Evolutionary conservation across 192 early-diverging fungal species (phyloP), one percentile per base, ranked within the genome.

Genomic region (Linnemannia zychae): DNA sequence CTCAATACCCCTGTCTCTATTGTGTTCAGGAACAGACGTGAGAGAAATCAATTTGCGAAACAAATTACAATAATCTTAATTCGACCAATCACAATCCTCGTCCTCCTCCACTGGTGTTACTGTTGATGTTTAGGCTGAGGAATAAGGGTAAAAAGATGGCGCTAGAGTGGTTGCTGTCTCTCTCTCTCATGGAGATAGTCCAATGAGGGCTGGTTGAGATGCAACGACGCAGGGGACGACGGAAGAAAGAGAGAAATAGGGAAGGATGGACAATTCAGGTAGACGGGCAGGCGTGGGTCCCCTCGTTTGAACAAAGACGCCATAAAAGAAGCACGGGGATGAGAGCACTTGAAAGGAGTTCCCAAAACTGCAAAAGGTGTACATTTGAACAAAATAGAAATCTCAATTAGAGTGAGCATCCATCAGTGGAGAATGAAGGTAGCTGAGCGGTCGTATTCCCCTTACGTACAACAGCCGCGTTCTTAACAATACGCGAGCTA

Each of bases 21-120:
- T n/a, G 5, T 28, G 57, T 9, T 63, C 28, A 63, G 57, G 57
- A 63, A 63, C 57, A 53, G 7, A 53, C 18, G 20, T 12, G 24
- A 63, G 28, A 60, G 28, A 63, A 57, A 31, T n/a, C 57, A 63
- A 63, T 63, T 63, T 63, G 57, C 31, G 12, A 15, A 9, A 28
- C 57, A 63, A 63, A n/a, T 63, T 33, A 63, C 57, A 63, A 60
- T 63, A 63, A 63, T 63, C 57, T 63, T 63, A 63, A 15, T 33
- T 12, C 2, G 12, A 63, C 57, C 57, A 63, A 63, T 63, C 57
- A 63, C 9, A 11, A 31, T 28, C 12, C 57, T 28, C 57, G 24
- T 63, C 57, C 15, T 63, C 11, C 11, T 24, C 53, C 18, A 28
- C 53, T 60, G 53, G 53, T 60, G 7, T 60, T 0, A 24, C 31